Evolutionary conservation across 2,329 filamentous ascomycete genomes (phyloP).

Genomic region (Gnomoniopsis sp.): DNA sequence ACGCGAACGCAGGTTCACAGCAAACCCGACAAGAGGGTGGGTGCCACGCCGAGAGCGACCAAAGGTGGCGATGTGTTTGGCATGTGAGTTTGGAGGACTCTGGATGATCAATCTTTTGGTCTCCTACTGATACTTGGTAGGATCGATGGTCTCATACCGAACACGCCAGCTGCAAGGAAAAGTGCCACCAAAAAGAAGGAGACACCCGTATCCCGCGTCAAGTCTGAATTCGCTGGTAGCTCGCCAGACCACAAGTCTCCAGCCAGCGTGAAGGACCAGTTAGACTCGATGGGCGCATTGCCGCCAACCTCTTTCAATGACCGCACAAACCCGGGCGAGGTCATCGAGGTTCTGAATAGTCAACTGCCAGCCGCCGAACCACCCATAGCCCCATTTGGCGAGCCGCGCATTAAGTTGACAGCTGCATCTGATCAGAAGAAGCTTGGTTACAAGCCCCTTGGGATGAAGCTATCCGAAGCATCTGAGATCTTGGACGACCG

Average conservation of each 20-base stretch:
- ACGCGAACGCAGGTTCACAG: constrained; percentile 59
- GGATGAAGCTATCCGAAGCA: constrained; percentile 89
- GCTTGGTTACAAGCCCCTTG: constrained; percentile 85
- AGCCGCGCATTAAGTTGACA: constrained; percentile 78
- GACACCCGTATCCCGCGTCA: constrained; percentile 45
- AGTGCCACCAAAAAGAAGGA: constrained; percentile 36
- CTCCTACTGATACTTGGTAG: constrained; percentile 32
- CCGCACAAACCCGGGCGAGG: constrained; percentile 74
- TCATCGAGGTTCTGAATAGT: constrained; percentile 78
- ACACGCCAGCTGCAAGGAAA: constrained; percentile 50
- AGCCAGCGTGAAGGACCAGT: constrained; percentile 34
- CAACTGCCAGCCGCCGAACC: constrained; percentile 66
- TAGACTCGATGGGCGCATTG: constrained; percentile 34
- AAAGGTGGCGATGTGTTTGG: constrained; percentile 73
- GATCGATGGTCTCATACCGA: constrained; percentile 66
- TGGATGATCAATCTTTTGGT: neutral
- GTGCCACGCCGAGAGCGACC: constrained; percentile 60
- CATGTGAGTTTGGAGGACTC: constrained; percentile 55
- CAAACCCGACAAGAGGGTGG: constrained; percentile 59
- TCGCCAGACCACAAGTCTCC: constrained; percentile 43
- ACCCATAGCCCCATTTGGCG: constrained; percentile 67
- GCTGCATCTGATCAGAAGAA: constrained; percentile 88
- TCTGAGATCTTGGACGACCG: constrained; percentile 93
- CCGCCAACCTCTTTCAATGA: constrained; percentile 67
- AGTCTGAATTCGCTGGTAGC: constrained; percentile 40